These are phyloP conservation scores for Cenococcum geophilum DNA, from an alignment of 495 filamentous ascomycete genomes.

Conservation along the genomic window DNA sequence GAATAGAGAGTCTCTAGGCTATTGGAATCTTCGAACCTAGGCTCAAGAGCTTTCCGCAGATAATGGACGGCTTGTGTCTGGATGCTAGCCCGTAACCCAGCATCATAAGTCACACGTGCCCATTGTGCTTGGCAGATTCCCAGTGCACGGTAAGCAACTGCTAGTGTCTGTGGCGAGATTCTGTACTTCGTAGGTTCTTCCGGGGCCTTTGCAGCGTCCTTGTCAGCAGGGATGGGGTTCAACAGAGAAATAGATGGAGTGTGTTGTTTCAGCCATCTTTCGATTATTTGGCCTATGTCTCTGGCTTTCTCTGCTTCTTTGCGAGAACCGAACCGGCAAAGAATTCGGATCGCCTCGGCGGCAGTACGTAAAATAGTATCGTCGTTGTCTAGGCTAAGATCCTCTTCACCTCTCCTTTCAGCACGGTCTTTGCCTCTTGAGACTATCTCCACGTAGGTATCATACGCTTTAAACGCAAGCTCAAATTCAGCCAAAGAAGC, in stretches of 20 bases:
- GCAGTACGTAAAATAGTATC: conserved; percentile 66
- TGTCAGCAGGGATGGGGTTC: conserved; percentile 35
- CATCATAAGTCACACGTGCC: conserved; percentile 72
- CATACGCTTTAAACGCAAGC: conserved; percentile 76
- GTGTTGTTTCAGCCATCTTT: conserved; percentile 55
- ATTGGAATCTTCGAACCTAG: conserved; percentile 53
- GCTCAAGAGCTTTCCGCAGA: conserved; percentile 63
- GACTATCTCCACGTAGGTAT: conserved; percentile 84
- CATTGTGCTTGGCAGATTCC: conserved; percentile 79
- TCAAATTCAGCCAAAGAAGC: conserved; percentile 79
- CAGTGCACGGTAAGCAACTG: conserved; percentile 68
- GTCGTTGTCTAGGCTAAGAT: conserved; percentile 70
- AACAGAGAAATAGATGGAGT: conserved; percentile 15
- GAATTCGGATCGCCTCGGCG: conserved; percentile 66
- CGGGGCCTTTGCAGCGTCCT: conserved; percentile 5
- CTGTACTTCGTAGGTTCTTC: conserved; percentile 7
- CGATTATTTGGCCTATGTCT: conserved; percentile 57
- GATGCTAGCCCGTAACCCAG: conserved; percentile 58
- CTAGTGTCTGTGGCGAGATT: conserved; percentile 51
- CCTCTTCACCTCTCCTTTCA: conserved; percentile 65
- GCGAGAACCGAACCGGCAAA: conserved; percentile 72
- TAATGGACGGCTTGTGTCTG: conserved; percentile 67
- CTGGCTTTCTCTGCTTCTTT: conserved; percentile 72
- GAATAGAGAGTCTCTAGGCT: conserved; percentile 71
- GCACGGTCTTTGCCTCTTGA: conserved; percentile 72